Percentiles rank a stretch among this genome's conserved stretches.
Conservation (phyloP, 2,329 filamentous ascomycete species). For the Fusarium sp. region DNA sequence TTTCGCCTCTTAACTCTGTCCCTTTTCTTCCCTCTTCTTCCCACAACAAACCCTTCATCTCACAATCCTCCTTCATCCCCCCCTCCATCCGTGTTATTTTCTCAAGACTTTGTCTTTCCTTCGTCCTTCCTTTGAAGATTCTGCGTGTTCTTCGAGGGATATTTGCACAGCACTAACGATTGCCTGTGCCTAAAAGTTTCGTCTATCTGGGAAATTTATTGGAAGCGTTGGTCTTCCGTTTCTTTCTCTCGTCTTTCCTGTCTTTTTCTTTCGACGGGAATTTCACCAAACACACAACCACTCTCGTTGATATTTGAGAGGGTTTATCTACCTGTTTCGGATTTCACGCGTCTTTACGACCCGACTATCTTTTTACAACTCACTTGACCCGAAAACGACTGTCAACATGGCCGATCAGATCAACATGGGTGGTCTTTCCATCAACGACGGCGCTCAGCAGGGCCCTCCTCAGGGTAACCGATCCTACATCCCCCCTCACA, state of each 20-base stretch:
- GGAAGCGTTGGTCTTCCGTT: slow-evolving; percentile 50
- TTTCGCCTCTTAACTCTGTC: slow-evolving; percentile 48
- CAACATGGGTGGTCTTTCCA: slow-evolving; percentile 80
- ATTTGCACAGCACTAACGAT: slow-evolving; percentile 48
- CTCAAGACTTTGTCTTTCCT: slow-evolving; percentile 53
- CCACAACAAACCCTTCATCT: slow-evolving; percentile 50
- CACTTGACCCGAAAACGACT: slow-evolving; percentile 39
- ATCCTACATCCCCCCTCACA: slow-evolving; percentile 88
- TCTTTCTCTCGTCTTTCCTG: slow-evolving; percentile 48
- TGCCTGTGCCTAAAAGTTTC: slow-evolving; percentile 48
- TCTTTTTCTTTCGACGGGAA: slow-evolving; percentile 47
- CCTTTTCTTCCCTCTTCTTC: slow-evolving; percentile 50
- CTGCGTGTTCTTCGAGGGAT: slow-evolving; percentile 57
- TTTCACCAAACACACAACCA: slow-evolving; percentile 38
- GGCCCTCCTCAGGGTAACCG: slow-evolving; percentile 54
- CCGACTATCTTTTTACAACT: slow-evolving; percentile 32
- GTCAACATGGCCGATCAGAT: slow-evolving; percentile 83
- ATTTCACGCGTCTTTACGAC: slow-evolving; percentile 38
- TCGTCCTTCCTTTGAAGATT: slow-evolving; percentile 62
- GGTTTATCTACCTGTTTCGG: slow-evolving; percentile 34
- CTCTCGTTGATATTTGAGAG: slow-evolving; percentile 46
- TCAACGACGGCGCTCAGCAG: slow-evolving; percentile 59
- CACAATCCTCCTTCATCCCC: slow-evolving; percentile 47
- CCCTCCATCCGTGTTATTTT: slow-evolving; percentile 47
- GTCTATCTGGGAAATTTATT: slow-evolving; percentile 49